Base-by-base conservation (phyloP, 1,284 basidiomycete genomes). In the Puccinia hordei region DNA sequence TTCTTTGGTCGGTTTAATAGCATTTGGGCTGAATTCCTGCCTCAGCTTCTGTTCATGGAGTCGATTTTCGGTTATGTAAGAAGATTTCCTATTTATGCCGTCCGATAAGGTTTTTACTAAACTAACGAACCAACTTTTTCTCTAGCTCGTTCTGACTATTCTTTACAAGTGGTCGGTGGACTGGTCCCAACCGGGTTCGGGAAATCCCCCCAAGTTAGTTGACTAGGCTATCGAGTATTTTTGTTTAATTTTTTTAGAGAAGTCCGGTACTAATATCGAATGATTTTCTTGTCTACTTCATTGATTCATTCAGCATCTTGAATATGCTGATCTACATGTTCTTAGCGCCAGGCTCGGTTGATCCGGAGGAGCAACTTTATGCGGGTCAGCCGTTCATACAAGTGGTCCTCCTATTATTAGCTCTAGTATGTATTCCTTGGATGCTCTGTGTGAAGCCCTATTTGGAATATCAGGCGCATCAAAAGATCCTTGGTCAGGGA, bases 391-490 rank as follows among this genome's bases (percentile, higher is more conserved):
- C 89, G n/a, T 89, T 90, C 74, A 88, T 99, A 4, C 97, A 99
- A 86, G 88, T 90, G 35, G 86, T 94, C 55, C 86, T 99, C 80
- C 88, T 99, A 51, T 86, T 93, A 33, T 86, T 95, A 82, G 97
- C 97, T 8, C 87, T 88, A 51, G 87, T 95, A 68, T 98, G 97
- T 85, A 93, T 99, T 24, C 97, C 97, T 12, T 97, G 95, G 93
- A 91, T 99, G 89, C 88, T 99, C 82, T 89, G 92, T 84, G 88
- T 90, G 81, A 98, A 98, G 87, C 97, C 97, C n/a, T 99, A 98
- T 86, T 86, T 95, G 81, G 87, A 91, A 73, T 98, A 91, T 89
- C 93, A 92, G 87, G 95, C 98, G 87, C 92, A 93, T 89, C 89
- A 94, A 86, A 89, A 90, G 86, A 92, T 90, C 84, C 90, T 92